These are phyloP conservation scores for Carex parvula DNA, from an alignment of 176 grass and related monocot species.

Conservation along the genomic window DNA sequence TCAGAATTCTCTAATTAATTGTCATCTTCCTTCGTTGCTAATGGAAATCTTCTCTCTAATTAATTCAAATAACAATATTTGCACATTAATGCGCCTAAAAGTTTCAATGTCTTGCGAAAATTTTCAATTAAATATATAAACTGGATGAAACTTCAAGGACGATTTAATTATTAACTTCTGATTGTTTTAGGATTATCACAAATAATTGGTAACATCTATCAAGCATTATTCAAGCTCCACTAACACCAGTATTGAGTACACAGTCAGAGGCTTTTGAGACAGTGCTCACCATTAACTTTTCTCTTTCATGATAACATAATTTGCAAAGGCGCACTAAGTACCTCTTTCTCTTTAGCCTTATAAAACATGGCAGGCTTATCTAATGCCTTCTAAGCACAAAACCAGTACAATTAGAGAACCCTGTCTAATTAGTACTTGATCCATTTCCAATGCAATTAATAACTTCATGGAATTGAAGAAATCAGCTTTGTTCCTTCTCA, in stretches of 20 bases:
- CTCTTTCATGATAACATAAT: conserved; percentile 48
- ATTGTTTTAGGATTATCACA: conserved; percentile 8
- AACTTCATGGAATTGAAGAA: conserved; percentile 27
- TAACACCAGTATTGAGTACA: conserved; percentile 35
- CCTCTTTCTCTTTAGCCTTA: conserved; percentile 29
- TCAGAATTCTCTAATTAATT: background rate
- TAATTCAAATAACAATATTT: background rate
- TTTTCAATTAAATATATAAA: background rate
- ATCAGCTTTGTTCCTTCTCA: conserved; percentile 31
- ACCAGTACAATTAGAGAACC: conserved; percentile 1
- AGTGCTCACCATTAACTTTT: conserved; percentile 31
- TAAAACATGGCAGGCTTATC: conserved; percentile 13
- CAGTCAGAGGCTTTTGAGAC: conserved; percentile 42
- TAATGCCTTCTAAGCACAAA: background rate
- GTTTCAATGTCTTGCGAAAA: background rate
- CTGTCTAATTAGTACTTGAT: conserved; percentile 14
- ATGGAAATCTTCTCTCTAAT: background rate
- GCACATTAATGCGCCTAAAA: background rate
- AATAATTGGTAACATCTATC: conserved; percentile 22
- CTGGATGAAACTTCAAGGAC: background rate
- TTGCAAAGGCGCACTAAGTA: conserved; percentile 31
- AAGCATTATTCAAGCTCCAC: conserved; percentile 26
- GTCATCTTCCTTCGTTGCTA: background rate
- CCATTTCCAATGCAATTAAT: conserved; percentile 7
- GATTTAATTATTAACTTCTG: background rate